phyloP scores from a whole-genome alignment of 768 basidiomycete genomes.

The Leccinum sublutescens region DNA sequence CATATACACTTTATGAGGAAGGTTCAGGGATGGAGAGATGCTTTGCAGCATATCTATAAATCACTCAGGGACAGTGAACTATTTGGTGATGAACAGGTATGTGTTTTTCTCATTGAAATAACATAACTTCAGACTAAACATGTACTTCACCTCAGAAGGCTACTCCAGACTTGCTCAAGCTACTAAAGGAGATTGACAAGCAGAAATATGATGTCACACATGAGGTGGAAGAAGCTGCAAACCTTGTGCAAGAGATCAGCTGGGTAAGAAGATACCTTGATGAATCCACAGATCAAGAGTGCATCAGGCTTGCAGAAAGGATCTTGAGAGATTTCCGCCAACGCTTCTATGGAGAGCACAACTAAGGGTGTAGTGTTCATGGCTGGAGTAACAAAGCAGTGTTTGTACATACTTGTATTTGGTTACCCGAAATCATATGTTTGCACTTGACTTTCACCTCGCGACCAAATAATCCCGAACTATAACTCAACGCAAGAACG shows the following conservation, averaged over 20 bases:
- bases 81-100: slow-evolving; percentile 23
- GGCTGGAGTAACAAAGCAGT: not conserved
- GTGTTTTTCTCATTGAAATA: not conserved
- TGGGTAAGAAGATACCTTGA: not conserved
- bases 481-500: not conserved
- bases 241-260: slow-evolving; percentile 8
- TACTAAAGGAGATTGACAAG: slow-evolving; percentile 23
- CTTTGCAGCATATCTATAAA: slow-evolving; percentile 3
- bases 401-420: not conserved
- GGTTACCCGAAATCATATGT: not conserved
- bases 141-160: slow-evolving; percentile 6
- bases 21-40: slow-evolving; percentile 17
- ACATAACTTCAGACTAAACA: not conserved
- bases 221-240: slow-evolving; percentile 11
- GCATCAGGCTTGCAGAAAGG: slow-evolving; percentile 4
- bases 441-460: not conserved
- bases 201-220: slow-evolving; percentile 21
- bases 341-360: slow-evolving; percentile 9
- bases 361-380: not conserved
- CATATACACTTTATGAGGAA: not conserved
- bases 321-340: slow-evolving; percentile 27
- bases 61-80: not conserved
- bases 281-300: slow-evolving; percentile 2
- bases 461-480: not conserved
- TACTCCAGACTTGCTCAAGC: slow-evolving; percentile 12